phyloP scores from a whole-genome alignment of 2,329 filamentous ascomycete genomes.

The Colletotrichum sp. region DNA sequence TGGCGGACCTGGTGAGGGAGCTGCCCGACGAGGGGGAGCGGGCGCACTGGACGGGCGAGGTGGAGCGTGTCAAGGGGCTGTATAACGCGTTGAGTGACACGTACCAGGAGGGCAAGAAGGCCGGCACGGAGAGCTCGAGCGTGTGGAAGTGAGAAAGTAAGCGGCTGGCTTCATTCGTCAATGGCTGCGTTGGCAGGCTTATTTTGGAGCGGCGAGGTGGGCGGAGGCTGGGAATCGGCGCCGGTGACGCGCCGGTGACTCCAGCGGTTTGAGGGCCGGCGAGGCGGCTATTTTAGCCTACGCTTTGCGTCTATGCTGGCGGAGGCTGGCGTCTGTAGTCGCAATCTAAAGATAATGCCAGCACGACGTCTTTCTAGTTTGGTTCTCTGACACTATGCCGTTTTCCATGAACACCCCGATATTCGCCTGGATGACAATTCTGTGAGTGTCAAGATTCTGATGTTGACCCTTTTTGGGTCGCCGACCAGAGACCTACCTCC shows the following conservation, averaged over 20 bases:
- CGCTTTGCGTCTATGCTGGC: not conserved
- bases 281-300: not conserved
- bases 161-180: not conserved
- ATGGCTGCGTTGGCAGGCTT: not conserved
- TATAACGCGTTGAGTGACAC: slow-evolving; percentile 51
- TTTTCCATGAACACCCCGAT: not conserved
- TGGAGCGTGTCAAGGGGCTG: slow-evolving; percentile 51
- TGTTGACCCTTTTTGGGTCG: not conserved
- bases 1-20: slow-evolving; percentile 43
- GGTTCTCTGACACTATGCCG: not conserved
- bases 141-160: slow-evolving; percentile 46
- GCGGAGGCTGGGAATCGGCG: not conserved
- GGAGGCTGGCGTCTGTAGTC: not conserved
- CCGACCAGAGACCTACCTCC: not conserved
- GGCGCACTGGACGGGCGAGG: slow-evolving; percentile 40
- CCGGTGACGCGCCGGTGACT: not conserved
- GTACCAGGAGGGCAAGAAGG: slow-evolving; percentile 53
- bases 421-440: not conserved
- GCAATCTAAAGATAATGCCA: not conserved
- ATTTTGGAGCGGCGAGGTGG: not conserved
- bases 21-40: slow-evolving; percentile 41
- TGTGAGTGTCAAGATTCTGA: not conserved
- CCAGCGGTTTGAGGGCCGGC: not conserved
- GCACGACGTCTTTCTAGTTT: not conserved
- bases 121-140: slow-evolving; percentile 47